Evolutionary conservation across 169 alveolate genomes (phyloP).

Genomic region (Plasmodium knowlesi): DNA sequence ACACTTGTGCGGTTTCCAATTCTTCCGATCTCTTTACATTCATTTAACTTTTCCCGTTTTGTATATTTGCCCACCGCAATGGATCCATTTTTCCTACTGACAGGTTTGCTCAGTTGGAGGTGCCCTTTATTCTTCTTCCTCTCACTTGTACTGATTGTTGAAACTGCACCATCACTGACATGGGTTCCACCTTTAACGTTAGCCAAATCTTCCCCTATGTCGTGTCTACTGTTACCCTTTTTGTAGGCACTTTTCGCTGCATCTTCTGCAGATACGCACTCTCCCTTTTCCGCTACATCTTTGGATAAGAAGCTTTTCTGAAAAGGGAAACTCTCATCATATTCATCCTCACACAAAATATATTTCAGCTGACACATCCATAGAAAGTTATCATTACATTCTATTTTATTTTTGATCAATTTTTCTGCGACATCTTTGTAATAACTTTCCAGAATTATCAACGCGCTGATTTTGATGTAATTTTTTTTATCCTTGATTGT

Average conservation of each 20-base stretch:
- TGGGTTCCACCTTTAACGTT: neutral
- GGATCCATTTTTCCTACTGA: neutral
- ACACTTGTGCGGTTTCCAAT: neutral
- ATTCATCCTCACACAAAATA: slow-evolving; percentile 44
- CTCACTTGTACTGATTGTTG: neutral
- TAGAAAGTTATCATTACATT: slow-evolving; percentile 60
- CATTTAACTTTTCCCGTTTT: neutral
- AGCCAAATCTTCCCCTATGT: neutral
- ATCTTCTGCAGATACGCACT: neutral
- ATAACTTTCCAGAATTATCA: slow-evolving; percentile 62
- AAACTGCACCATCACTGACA: neutral
- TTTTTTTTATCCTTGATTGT: slow-evolving; percentile 71
- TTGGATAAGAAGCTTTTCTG: neutral
- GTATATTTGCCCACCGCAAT: neutral
- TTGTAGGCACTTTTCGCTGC: neutral
- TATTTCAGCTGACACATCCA: slow-evolving; percentile 71
- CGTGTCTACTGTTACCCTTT: slow-evolving; percentile 24
- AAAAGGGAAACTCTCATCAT: slow-evolving; percentile 4
- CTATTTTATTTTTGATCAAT: slow-evolving; percentile 68
- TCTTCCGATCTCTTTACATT: neutral
- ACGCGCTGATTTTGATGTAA: slow-evolving; percentile 59
- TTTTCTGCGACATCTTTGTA: slow-evolving; percentile 76
- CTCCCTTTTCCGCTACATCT: slow-evolving; percentile 18
- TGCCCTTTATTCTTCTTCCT: neutral
- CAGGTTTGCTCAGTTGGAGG: neutral